Percentiles rank a stretch among this genome's conserved stretches.
phyloP scores from a whole-genome alignment of 768 basidiomycete species.

The Leucocoprinus birnbaumii region DNA sequence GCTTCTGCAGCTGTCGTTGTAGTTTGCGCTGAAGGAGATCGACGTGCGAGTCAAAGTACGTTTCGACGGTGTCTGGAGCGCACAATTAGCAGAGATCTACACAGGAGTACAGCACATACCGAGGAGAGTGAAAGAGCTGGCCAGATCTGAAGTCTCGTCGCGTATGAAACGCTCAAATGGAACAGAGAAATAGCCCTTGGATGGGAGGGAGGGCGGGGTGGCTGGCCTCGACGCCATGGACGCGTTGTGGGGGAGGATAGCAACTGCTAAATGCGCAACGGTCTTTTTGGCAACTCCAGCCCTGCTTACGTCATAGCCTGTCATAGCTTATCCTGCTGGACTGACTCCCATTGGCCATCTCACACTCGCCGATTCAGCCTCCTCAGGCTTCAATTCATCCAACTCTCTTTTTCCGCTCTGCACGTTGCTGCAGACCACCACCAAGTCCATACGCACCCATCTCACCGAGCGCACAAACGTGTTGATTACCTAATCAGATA shows the following conservation, averaged over 20 bases:
- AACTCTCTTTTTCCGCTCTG: no score
- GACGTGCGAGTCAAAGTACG: conserved; percentile 89
- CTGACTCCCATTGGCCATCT: no score
- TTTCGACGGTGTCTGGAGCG: conserved; percentile 82
- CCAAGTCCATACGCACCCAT: no score
- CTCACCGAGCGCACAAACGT: no score
- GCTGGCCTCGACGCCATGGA: conserved; percentile 42
- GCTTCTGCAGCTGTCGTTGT: conserved; percentile 84
- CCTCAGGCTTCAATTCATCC: no score
- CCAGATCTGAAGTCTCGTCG: conserved; percentile 75
- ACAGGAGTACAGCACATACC: conserved; percentile 39
- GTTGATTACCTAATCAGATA: not conserved
- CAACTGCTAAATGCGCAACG: not conserved
- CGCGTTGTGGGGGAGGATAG: conserved; percentile 1
- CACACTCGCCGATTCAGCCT: no score
- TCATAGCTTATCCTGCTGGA: no score
- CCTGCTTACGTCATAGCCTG: conserved; percentile 10
- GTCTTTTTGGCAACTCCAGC: not conserved
- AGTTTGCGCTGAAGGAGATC: conserved; percentile 81
- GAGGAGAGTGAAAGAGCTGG: conserved; percentile 81
- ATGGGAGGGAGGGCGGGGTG: conserved; percentile 31
- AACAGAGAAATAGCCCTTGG: conserved; percentile 57
- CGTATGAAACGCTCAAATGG: conserved; percentile 73
- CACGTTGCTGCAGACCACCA: no score
- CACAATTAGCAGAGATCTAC: conserved; percentile 17